Percentiles rank a stretch among this genome's conserved stretches.
phyloP scores from a whole-genome alignment of 805 yeast genomes.

The Phaffomyces opuntiae region DNA sequence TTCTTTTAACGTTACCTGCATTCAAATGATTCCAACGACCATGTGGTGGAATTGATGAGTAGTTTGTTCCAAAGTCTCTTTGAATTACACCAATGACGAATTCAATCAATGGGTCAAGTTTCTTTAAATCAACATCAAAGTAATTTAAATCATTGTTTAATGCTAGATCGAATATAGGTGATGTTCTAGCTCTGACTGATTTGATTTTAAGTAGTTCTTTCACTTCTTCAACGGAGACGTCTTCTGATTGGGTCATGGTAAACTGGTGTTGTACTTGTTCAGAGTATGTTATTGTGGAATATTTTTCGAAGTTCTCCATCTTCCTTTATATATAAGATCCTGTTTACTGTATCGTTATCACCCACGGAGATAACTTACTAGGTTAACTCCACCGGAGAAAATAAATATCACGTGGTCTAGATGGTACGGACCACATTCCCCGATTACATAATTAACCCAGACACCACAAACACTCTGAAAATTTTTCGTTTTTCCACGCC shows the following conservation, averaged over 20 bases:
- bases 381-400: neutral
- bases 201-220: constrained; percentile 40
- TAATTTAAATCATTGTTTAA: constrained; percentile 30
- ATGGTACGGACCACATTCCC: neutral
- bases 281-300: too few species aligned
- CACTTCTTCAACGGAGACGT: constrained; percentile 1
- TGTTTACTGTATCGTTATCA: neutral
- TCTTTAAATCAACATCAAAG: constrained; percentile 38
- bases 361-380: neutral
- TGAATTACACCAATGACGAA: constrained; percentile 36
- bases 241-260: constrained; percentile 3
- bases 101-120: constrained; percentile 36
- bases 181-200: constrained; percentile 49
- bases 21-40: constrained; percentile 65
- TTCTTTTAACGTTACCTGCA: constrained; percentile 39
- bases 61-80: constrained; percentile 38
- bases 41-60: constrained; percentile 49
- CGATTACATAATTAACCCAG: neutral
- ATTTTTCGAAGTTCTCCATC: too few species aligned
- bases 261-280: too few species aligned
- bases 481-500: neutral
- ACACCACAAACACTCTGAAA: constrained; percentile 7
- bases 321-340: neutral
- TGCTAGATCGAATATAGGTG: constrained; percentile 36
- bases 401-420: neutral